phyloP scores from a whole-genome alignment of 192 early-diverging fungal species.

The Backusella sp. region DNA sequence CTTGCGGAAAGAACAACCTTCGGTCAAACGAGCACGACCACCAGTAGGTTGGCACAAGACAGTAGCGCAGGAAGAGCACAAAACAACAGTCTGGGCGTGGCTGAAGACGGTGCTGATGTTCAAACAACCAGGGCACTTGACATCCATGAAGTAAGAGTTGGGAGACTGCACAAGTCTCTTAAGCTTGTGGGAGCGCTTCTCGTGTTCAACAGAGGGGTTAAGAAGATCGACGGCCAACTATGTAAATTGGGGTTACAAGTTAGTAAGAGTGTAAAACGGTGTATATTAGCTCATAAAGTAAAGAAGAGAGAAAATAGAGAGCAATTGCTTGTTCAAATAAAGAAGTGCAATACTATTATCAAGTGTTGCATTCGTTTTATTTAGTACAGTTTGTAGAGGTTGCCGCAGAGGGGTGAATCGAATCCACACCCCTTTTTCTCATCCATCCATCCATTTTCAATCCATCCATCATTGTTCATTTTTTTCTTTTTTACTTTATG shows the following conservation, averaged over 20 bases:
- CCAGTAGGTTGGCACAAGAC: conserved; percentile 99
- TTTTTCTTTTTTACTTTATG: neutral
- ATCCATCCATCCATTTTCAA: conserved; percentile 27
- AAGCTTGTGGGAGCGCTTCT: conserved; percentile 67
- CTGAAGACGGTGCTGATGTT: conserved; percentile 99
- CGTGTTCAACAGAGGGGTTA: conserved; percentile 77
- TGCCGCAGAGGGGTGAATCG: neutral
- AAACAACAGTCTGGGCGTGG: conserved; percentile 98
- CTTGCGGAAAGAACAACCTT: conserved; percentile 60
- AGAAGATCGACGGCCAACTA: conserved; percentile 93
- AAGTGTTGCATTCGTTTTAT: neutral
- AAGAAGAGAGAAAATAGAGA: neutral
- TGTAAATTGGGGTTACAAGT: neutral
- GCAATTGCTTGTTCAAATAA: no score
- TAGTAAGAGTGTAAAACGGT: neutral
- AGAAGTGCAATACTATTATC: neutral
- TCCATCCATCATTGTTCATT: neutral
- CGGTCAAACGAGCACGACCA: conserved; percentile 95
- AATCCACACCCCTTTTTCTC: neutral
- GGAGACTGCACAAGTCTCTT: conserved; percentile 63
- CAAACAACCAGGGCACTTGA: conserved; percentile 93
- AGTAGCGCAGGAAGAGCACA: conserved; percentile 93
- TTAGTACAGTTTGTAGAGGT: neutral
- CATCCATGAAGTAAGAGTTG: conserved; percentile 99
- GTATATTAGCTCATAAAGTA: neutral